Base-by-base conservation (phyloP, 208 protist species). In the Trypanosomatidae sp. region DNA sequence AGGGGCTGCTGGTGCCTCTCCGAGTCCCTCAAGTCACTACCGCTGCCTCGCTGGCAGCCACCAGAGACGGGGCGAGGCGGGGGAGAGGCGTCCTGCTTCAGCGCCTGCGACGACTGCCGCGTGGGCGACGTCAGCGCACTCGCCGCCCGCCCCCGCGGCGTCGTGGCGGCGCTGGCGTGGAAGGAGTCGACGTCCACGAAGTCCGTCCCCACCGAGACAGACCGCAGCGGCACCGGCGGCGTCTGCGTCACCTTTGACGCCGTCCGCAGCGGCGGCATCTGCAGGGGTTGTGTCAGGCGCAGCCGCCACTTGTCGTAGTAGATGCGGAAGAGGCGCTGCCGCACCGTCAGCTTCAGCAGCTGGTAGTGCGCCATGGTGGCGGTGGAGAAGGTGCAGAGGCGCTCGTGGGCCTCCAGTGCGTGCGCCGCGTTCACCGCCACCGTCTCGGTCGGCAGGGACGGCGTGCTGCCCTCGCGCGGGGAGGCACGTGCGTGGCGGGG, bases 241-340 rank as follows among this genome's bases (percentile, higher is more conserved):
- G 73, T 60, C 33, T 70, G 73, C 12, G 43, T 66, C 15, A 10
- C 53, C 7, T 28, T 59, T 0, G 62, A 66, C 53, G 12, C 46
- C 28, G 62, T 8, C 50, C 9, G 15, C 10, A 9, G 28, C 13
- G 62, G 19, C 3, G 43, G 39, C 15, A 13, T 41, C 6, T 28
- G 53, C 30, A 19, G 1, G n/a, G n/a, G n/a, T n/a, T n/a, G n/a
- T n/a, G n/a, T n/a, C 3, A 68, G 2, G 4, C 1, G n/a, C n/a
- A 1, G 22, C 30, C 10, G 8, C 87, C 87, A 92, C 52, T 81
- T 79, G 22, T 82, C 65, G 59, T 87, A 92, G 76, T 85, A 92
- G 55, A 69, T 49, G n/a, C 84, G 73, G 60, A 80, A 79, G 62
- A 83, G 36, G 36, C 78, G 77, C 74, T 86, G 79, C 22, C 49